phyloP scores from a whole-genome alignment of 139 green algal species.

The Prasinococcaceae sp. region DNA sequence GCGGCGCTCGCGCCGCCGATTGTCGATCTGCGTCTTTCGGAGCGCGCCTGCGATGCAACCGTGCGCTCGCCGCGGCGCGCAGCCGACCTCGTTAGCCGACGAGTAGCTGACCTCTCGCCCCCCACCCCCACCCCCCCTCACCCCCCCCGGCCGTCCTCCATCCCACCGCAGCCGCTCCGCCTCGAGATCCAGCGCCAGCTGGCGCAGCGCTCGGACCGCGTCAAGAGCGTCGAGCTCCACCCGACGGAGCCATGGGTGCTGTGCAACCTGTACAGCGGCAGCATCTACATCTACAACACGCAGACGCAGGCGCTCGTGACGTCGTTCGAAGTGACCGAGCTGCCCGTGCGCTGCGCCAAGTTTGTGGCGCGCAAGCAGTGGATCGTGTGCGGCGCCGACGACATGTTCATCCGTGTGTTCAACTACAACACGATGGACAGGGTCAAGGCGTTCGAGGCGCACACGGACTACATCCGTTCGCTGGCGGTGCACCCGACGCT shows the following conservation, averaged over 20 bases:
- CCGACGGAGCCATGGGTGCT: constrained; percentile 97
- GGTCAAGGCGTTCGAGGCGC: constrained; percentile 91
- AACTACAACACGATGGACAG: constrained; percentile 99
- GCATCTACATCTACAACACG: constrained; percentile 95
- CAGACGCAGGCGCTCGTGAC: constrained; percentile 78
- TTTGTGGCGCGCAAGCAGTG: constrained; percentile 96
- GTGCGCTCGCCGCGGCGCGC: too few species aligned
- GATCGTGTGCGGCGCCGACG: constrained; percentile 78
- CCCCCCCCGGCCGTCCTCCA: too few species aligned
- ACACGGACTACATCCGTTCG: constrained; percentile 95
- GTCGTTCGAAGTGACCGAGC: constrained; percentile 92
- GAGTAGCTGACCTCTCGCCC: too few species aligned
- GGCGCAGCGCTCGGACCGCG: constrained; percentile 83
- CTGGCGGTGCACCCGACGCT: constrained; percentile 85
- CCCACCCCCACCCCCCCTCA: too few species aligned
- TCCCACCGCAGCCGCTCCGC: constrained; percentile 48
- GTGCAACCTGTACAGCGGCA: constrained; percentile 91
- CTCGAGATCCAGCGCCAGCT: constrained; percentile 85
- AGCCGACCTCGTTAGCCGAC: too few species aligned
- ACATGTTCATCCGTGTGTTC: constrained; percentile 97
- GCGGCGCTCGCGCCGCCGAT: too few species aligned
- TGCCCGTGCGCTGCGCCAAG: constrained; percentile 83
- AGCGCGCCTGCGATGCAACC: too few species aligned
- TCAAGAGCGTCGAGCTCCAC: constrained; percentile 97
- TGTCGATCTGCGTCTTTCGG: too few species aligned